Percentiles rank a stretch among this genome's conserved stretches.
These are phyloP conservation scores for Corinectria fuckeliana DNA, from an alignment of 2,329 filamentous ascomycete species.

Conservation along the genomic window DNA sequence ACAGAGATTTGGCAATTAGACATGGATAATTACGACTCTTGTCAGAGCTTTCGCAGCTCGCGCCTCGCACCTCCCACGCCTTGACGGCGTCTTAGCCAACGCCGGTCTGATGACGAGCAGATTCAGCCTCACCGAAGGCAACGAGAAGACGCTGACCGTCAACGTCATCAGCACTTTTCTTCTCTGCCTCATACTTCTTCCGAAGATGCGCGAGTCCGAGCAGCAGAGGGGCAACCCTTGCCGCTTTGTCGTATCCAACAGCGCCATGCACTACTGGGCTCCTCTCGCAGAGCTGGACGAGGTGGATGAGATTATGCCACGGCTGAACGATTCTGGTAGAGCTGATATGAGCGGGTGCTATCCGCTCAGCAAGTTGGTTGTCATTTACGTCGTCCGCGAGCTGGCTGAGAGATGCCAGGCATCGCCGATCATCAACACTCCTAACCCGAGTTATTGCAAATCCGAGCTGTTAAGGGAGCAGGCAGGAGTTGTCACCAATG, in stretches of 20 bases:
- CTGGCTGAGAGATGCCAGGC: slow-evolving; percentile 26
- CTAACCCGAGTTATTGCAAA: slow-evolving; percentile 51
- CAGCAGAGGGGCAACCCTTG: not conserved
- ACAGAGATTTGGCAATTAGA: slow-evolving; percentile 58
- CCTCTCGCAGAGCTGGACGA: slow-evolving; percentile 29
- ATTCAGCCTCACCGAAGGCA: slow-evolving; percentile 49
- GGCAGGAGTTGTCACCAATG: not conserved
- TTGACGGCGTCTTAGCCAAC: slow-evolving; percentile 55
- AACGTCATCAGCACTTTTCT: slow-evolving; percentile 37
- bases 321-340: slow-evolving; percentile 39
- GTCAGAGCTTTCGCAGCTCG: slow-evolving; percentile 48
- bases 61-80: slow-evolving; percentile 39
- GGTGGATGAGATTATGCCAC: slow-evolving; percentile 32
- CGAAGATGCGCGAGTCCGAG: slow-evolving; percentile 35
- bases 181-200: slow-evolving; percentile 27
- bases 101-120: slow-evolving; percentile 48
- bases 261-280: slow-evolving; percentile 36
- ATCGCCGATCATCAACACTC: slow-evolving; percentile 46
- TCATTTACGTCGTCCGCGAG: slow-evolving; percentile 41
- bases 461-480: slow-evolving; percentile 38
- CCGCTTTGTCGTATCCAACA: slow-evolving; percentile 33
- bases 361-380: slow-evolving; percentile 42
- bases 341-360: slow-evolving; percentile 42
- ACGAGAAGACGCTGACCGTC: slow-evolving; percentile 55
- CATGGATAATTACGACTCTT: slow-evolving; percentile 53